Conservation (phyloP, 164 flowering plant genomes). For the Sedum album region DNA sequence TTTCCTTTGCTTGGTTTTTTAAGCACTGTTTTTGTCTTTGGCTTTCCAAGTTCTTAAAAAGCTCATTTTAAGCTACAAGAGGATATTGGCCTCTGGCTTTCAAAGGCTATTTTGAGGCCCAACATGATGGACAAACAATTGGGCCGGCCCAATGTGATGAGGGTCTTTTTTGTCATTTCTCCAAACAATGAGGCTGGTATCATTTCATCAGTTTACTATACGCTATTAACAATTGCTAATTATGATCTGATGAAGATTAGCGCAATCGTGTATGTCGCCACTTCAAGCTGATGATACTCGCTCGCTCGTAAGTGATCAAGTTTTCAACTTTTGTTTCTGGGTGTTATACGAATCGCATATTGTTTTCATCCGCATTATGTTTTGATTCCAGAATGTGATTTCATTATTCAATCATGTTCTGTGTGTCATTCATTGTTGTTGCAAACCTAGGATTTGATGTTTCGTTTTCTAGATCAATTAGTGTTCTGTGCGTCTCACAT, state of each 20-base stretch:
- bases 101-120: too few species aligned
- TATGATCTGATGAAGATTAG: background rate
- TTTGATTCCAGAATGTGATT: too few species aligned
- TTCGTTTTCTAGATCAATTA: background rate
- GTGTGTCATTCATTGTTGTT: background rate
- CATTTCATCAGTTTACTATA: background rate
- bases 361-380: background rate
- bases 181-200: too few species aligned
- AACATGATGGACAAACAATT: too few species aligned
- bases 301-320: background rate
- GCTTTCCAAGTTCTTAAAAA: slow-evolving; percentile 6
- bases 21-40: background rate
- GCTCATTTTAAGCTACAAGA: background rate
- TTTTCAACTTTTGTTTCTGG: background rate
- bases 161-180: too few species aligned
- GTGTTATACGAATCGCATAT: background rate
- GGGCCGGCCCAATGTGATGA: too few species aligned
- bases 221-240: background rate
- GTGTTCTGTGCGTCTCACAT: background rate
- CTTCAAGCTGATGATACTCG: background rate
- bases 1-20: background rate
- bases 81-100: background rate
- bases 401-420: too few species aligned
- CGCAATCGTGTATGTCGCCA: background rate
- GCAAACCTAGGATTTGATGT: background rate